Conservation (phyloP, 331 rosid species). For the Malus hybrid region DNA sequence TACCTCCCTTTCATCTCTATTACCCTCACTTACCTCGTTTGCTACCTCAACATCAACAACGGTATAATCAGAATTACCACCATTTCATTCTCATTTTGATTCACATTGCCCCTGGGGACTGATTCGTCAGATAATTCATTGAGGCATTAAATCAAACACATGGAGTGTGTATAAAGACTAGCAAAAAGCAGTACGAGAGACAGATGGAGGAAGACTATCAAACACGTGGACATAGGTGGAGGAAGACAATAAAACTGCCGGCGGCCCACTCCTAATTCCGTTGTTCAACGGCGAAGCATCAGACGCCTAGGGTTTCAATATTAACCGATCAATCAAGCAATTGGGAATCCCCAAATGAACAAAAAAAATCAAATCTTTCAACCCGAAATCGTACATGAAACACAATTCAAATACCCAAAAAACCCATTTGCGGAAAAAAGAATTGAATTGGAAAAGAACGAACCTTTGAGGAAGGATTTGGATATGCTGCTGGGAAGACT, state of each 20-base stretch:
- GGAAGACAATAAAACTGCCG: slow-evolving; percentile 1
- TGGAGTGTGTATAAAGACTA: no score
- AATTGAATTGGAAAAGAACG: neutral
- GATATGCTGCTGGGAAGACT: no score
- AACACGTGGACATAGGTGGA: no score
- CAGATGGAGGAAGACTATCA: no score
- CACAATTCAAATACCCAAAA: slow-evolving; percentile 4
- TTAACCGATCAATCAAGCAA: slow-evolving; percentile 11
- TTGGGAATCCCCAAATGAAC: neutral
- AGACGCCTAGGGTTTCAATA: slow-evolving; percentile 41
- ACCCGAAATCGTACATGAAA: neutral
- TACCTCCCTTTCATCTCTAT: slow-evolving; percentile 30
- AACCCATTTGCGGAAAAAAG: neutral
- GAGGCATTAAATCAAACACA: no score
- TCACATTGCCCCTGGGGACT: slow-evolving; percentile 16
- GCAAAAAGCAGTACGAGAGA: no score
- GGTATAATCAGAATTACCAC: slow-evolving; percentile 4
- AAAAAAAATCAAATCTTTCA: neutral
- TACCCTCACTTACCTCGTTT: slow-evolving; percentile 12
- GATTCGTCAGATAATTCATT: neutral
- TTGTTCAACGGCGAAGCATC: slow-evolving; percentile 58
- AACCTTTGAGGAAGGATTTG: slow-evolving; percentile 50
- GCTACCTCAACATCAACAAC: slow-evolving; percentile 12
- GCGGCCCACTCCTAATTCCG: slow-evolving; percentile 29
- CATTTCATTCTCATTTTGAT: slow-evolving; percentile 10